phyloP scores from a whole-genome alignment of 495 filamentous ascomycete genomes.

The Podospora sp. region DNA sequence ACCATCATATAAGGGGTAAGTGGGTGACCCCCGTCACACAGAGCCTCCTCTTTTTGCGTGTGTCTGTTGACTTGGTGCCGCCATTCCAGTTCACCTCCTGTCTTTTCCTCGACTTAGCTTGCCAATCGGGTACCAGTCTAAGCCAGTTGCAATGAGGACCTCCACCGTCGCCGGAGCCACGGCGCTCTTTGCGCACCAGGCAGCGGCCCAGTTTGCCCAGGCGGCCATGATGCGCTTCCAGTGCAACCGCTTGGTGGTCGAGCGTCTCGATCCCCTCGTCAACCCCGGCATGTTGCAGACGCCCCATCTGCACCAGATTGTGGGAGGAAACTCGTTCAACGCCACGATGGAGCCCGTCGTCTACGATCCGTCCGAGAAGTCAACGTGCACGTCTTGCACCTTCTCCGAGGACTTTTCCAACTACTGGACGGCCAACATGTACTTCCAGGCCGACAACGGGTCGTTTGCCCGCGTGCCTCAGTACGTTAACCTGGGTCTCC shows the following conservation, averaged over 20 bases:
- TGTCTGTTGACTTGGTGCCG: too few relatives aligned
- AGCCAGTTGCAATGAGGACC: background rate
- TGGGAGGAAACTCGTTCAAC: slow-evolving; percentile 54
- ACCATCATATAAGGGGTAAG: too few relatives aligned
- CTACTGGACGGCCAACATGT: slow-evolving; percentile 73
- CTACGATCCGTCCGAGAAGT: slow-evolving; percentile 33
- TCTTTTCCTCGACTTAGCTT: too few relatives aligned
- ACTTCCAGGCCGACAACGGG: slow-evolving; percentile 66
- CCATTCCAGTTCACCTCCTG: too few relatives aligned
- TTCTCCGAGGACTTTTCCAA: slow-evolving; percentile 67
- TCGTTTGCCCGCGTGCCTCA: slow-evolving; percentile 61
- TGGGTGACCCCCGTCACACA: too few relatives aligned
- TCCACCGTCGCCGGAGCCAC: background rate
- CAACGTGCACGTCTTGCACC: slow-evolving; percentile 63
- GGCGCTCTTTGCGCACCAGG: background rate
- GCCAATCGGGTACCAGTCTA: too few relatives aligned
- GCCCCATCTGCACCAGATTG: slow-evolving; percentile 33
- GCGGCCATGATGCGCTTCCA: slow-evolving; percentile 32
- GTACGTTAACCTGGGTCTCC: slow-evolving; percentile 22
- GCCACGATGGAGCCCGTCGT: slow-evolving; percentile 58
- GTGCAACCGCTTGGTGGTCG: slow-evolving; percentile 34
- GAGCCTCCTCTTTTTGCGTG: too few relatives aligned
- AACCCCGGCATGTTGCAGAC: slow-evolving; percentile 31
- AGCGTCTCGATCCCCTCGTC: slow-evolving; percentile 36
- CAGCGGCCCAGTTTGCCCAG: background rate